These are phyloP conservation scores for Aspergillus spinulosporus DNA, from an alignment of 2,329 filamentous ascomycete genomes.

Conservation along the genomic window DNA sequence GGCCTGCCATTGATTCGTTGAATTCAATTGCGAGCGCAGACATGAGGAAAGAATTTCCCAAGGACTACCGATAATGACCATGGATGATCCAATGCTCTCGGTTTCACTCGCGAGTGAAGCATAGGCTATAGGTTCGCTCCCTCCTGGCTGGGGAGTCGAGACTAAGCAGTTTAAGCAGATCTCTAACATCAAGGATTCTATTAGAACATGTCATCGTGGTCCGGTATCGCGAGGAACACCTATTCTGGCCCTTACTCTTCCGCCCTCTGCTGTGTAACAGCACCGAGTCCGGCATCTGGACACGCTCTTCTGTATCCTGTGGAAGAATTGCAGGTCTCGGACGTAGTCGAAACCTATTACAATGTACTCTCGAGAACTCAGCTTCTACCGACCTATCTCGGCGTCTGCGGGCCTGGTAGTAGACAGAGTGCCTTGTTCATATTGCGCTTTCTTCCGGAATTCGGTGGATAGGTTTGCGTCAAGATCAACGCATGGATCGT, in stretches of 20 bases:
- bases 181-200: background rate
- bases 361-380: background rate
- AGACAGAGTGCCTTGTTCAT: background rate
- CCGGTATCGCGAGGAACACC: background rate
- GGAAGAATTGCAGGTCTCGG: background rate
- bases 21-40: background rate
- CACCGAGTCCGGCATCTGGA: background rate
- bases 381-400: background rate
- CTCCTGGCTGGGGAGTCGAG: too few species aligned
- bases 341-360: slow-evolving; percentile 4
- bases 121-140: too few species aligned
- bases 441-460: slow-evolving; percentile 1
- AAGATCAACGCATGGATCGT: slow-evolving; percentile 1
- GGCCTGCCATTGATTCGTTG: slow-evolving; percentile 2
- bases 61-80: slow-evolving; percentile 1
- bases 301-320: background rate
- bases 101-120: too few species aligned
- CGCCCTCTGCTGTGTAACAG: slow-evolving; percentile 2
- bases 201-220: background rate
- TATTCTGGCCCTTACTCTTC: background rate
- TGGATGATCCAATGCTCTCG: background rate
- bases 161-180: background rate
- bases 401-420: background rate
- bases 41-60: slow-evolving; percentile 4
- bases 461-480: background rate